These are phyloP conservation scores for Solanum rostratum DNA, from an alignment of 257 asterid genomes.

Conservation along the genomic window DNA sequence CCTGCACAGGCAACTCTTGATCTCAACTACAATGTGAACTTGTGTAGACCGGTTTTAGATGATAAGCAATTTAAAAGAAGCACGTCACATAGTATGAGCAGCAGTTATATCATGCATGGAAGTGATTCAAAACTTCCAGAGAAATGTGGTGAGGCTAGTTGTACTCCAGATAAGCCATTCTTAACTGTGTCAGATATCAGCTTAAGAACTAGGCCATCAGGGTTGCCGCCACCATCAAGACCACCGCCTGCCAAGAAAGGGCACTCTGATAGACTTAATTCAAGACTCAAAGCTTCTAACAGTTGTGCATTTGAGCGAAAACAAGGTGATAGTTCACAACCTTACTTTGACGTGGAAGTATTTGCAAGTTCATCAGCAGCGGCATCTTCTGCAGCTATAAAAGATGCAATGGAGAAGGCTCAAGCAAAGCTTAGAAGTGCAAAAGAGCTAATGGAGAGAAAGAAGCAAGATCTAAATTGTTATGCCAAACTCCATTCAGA, in stretches of 20 bases:
- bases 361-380: constrained; percentile 33
- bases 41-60: constrained; percentile 13
- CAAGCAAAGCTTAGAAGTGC: constrained; percentile 22
- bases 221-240: constrained; percentile 88
- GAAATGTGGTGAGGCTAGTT: constrained; percentile 13
- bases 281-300: constrained; percentile 27
- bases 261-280: constrained; percentile 12
- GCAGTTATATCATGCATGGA: constrained; percentile 11
- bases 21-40: constrained; percentile 15
- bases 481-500: constrained; percentile 9
- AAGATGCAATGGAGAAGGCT: constrained; percentile 26
- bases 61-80: constrained; percentile 19
- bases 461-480: constrained; percentile 11
- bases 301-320: constrained; percentile 28
- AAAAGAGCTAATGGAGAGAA: constrained; percentile 24
- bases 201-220: constrained; percentile 75
- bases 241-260: constrained; percentile 62
- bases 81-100: constrained; percentile 12
- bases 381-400: constrained; percentile 17
- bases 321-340: constrained; percentile 23
- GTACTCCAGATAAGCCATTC: constrained; percentile 36
- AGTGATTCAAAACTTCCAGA: constrained; percentile 15
- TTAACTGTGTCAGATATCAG: constrained; percentile 61
- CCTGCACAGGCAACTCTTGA: constrained; percentile 13
- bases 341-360: constrained; percentile 46